These are phyloP conservation scores for Paulownia fortunei DNA, from an alignment of 257 asterid genomes.

Conservation along the genomic window DNA sequence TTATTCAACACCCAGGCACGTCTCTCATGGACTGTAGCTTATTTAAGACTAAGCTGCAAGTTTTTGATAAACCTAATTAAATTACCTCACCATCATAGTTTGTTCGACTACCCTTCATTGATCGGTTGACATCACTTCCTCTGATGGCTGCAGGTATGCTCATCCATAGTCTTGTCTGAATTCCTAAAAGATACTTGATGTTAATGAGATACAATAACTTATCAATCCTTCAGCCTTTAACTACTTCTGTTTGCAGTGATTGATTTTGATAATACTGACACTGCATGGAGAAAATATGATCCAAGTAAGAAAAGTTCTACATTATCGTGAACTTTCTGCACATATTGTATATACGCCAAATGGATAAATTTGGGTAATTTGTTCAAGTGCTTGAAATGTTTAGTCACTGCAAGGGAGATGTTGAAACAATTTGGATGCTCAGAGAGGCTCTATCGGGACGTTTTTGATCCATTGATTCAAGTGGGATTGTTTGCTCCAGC, in stretches of 20 bases:
- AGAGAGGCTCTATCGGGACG: conserved; percentile 51
- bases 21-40: not conserved
- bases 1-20: conserved; percentile 59
- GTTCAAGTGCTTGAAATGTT: conserved; percentile 30
- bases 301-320: conserved; percentile 44
- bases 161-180: conserved; percentile 8
- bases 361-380: conserved; percentile 23
- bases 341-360: not conserved
- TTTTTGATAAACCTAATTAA: conserved; percentile 4
- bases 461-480: conserved; percentile 60
- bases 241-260: conserved; percentile 54
- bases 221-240: not conserved
- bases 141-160: conserved; percentile 67
- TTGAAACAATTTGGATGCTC: conserved; percentile 67
- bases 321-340: not conserved
- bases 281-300: conserved; percentile 66
- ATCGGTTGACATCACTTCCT: conserved; percentile 60
- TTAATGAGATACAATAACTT: not conserved
- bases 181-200: not conserved
- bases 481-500: conserved; percentile 70
- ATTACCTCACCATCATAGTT: conserved; percentile 42
- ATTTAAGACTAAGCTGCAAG: not conserved
- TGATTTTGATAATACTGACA: conserved; percentile 69
- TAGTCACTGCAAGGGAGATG: conserved; percentile 74
- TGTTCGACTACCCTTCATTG: conserved; percentile 52